Evolutionary conservation across 1,284 basidiomycete genomes (phyloP), one percentile per base, ranked within the genome.

Genomic region (Kwoniella shivajii): DNA sequence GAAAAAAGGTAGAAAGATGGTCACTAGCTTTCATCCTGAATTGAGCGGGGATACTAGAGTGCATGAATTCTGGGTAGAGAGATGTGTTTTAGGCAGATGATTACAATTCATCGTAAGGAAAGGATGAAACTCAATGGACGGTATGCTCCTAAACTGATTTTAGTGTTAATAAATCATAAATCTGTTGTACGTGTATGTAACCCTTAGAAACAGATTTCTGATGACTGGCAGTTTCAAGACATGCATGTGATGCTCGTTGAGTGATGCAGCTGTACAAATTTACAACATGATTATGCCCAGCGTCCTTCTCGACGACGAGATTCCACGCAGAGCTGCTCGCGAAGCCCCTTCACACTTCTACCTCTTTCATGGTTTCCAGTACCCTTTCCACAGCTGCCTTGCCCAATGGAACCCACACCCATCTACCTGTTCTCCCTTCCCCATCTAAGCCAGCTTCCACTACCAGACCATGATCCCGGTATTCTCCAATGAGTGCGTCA

Each of bases 21-120:
- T 93, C 29, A 95, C 93, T 2, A 90, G 87, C 2, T 98, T 98
- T 80, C 95, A 98, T 72, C 95, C 95, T 0, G 95, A 98, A 77
- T 80, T 98, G 42, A 95, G 90, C 16, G 82, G 83, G 36, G 95
- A 99, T 73, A 80, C 84, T 55, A 84, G 95, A 33, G 89, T 97
- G 69, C 94, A 97, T 74, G 88, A 93, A 63, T 76, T 67, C 46
- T 76, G 73, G 73, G 68, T 76, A 18, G 65, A 74, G 57, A 63
- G 56, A 50, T 76, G 74, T 57, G 72, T 76, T 7, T 47, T 76
- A 11, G 74, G 69, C 1, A 39, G 64, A 51, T 61, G 50, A 55
- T 20, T 11, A 6, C 26, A 3, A n/a, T n/a, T n/a, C n/a, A n/a
- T n/a, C n/a, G n/a, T n/a, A n/a, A n/a, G n/a, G n/a, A n/a, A n/a